These are phyloP conservation scores for Tephrocybe sp. DNA, from an alignment of 768 basidiomycete genomes.

Conservation along the genomic window DNA sequence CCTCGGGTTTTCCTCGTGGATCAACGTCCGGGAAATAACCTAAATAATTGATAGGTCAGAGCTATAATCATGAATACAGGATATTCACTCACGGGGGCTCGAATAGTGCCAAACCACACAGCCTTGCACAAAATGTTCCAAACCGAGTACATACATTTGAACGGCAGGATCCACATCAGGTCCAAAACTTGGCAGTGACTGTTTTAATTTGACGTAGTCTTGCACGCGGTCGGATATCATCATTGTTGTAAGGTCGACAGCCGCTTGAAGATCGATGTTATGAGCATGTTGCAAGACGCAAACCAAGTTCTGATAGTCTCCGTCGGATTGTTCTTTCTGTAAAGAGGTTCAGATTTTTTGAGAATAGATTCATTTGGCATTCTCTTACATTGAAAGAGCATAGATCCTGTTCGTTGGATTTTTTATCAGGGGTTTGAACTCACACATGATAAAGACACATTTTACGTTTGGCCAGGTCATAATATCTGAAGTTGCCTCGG, in stretches of 20 bases:
- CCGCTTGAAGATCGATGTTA: constrained; percentile 23
- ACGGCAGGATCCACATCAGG: constrained; percentile 12
- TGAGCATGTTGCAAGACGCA: constrained; percentile 22
- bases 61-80: neutral
- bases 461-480: constrained; percentile 23
- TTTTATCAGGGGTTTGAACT: too few species aligned
- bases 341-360: neutral
- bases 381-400: constrained; percentile 5
- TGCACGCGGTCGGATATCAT: constrained; percentile 21
- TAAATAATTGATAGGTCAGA: neutral
- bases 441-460: neutral
- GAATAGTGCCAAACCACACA: constrained; percentile 17
- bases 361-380: neutral
- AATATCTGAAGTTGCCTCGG: constrained; percentile 19
- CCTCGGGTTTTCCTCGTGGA: neutral
- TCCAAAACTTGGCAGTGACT: constrained; percentile 22
- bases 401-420: too few species aligned
- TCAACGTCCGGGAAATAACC: constrained; percentile 13
- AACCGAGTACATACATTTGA: constrained; percentile 9
- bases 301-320: constrained; percentile 26
- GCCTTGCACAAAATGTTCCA: constrained; percentile 18
- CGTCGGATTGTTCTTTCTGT: constrained; percentile 28
- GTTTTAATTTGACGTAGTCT: constrained; percentile 22
- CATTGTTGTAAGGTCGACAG: constrained; percentile 19
- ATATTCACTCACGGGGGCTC: constrained; percentile 12